Base-by-base conservation (phyloP, 2,329 filamentous ascomycete genomes). In the Alternaria ventricosa region DNA sequence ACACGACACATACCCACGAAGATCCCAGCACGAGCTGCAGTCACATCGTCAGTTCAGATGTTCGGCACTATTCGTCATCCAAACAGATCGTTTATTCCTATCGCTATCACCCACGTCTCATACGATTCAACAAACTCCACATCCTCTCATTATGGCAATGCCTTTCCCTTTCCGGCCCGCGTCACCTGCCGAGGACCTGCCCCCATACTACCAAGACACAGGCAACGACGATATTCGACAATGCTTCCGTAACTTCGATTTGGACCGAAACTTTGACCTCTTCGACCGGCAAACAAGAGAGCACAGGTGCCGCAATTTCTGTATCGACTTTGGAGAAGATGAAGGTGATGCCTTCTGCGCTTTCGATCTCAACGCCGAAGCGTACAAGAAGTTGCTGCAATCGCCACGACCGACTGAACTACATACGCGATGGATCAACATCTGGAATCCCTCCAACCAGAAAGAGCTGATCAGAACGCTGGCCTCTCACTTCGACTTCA, bases 381-480 rank as follows among this genome's bases (percentile, higher is more conserved):
- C 85, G 4, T 75, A 89, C 28, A 81, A 66, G 50, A 78, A 57
- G 50, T 68, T 78, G 15, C 60, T 80, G 12, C 67, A 72, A 30
- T 65, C 72, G 8, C 75, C 86, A 71, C 81, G 84, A 60, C 83
- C 85, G 3, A 79, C 78, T 44, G 83, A 81, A 53, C 79, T 84
- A 49, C 85, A 83, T 63, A 88, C 91, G 5, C 84, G 90, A 77
- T 94, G 91, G 91, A 92, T 93, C 69, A 92, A 93, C 66, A 85
- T 94, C 25, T 94, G 90, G 89, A 84, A 87, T 50, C 90, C 90
- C 0, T 86, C 88, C 70, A 77, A 79, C 18, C 90, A 93, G 70
- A 82, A 81, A 36, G 82, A 86, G 4, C 73, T 86, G 10, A 83
- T 93, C 47, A 82, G 83, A 68, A 80, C 84, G 18, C 44, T 93